Evolutionary conservation across 73 alveolate genomes (phyloP), one percentile per base, ranked within the genome.

Genomic region (Durusdinium trenchii): DNA sequence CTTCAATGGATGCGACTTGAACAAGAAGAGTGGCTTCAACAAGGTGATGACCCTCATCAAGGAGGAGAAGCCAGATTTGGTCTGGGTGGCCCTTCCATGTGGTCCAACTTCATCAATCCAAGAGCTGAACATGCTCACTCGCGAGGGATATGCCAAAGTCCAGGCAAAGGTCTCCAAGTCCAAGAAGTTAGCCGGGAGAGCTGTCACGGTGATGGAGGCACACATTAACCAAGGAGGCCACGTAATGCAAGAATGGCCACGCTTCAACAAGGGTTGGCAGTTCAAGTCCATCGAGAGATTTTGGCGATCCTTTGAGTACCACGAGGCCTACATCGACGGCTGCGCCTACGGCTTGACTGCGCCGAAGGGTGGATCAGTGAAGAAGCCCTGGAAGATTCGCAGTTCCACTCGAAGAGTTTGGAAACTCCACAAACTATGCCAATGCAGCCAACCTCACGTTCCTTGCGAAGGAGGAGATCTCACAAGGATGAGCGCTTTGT

Each of bases 81-180:
- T 79, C 6, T 47, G 62, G 69, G 45, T 79, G 26, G 6, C 90
- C 6, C 46, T 79, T 4, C 90, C 90, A 2, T 79, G 90, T 28
- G 90, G 90, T 12, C 69, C 90, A 47, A 79, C 90, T 26, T 79
- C 90, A 28, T 9, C 94, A 35, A 6, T 48, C 32, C 90, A 79
- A 20, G 90, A 38, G 61, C 87, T 76, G 48, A 76, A 76, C 60
- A 38, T 7, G 87, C 87, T 76, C 20, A 79, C 69, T 5, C 69
- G 45, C 5, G 90, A 79, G 28, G 62, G 69, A 18, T 10, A 10
- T 38, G n/a, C 42, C 42, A 64, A 64, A 28, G 38, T 9, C 45
- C 42, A 64, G 12, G 10, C 9, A 10, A 64, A 64, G 79, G 38
- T 64, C 45, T 3, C 18, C 7, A 6, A 28, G 28, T 71, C 48